These are phyloP conservation scores for Fulvia fulva DNA, from an alignment of 2,329 filamentous ascomycete genomes.

Conservation along the genomic window DNA sequence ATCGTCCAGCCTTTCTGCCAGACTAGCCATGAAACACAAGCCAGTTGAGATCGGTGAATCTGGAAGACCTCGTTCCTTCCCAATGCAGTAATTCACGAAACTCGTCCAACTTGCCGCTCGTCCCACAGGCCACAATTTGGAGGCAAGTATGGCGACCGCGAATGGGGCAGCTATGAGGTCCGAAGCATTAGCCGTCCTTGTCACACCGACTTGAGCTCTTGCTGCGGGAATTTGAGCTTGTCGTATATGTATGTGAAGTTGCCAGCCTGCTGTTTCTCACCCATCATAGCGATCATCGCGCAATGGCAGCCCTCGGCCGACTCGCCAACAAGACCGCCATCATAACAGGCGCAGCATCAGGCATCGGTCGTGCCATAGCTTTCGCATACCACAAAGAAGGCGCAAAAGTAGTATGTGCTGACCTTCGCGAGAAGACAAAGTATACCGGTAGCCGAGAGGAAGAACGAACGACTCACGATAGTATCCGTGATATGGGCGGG, in stretches of 20 bases:
- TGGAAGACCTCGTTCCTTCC: background rate
- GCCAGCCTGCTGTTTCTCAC: no score
- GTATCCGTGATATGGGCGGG: conserved; percentile 30
- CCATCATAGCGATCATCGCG: no score
- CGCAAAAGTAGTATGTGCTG: conserved; percentile 28
- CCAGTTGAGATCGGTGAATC: no score
- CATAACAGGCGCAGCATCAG: conserved; percentile 31
- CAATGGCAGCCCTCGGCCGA: conserved; percentile 18
- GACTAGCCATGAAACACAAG: no score
- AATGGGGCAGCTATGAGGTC: background rate
- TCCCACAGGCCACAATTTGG: no score
- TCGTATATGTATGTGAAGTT: background rate
- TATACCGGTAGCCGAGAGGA: conserved; percentile 19
- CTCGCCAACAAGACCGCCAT: conserved; percentile 30
- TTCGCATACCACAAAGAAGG: conserved; percentile 26
- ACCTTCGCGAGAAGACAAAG: conserved; percentile 22
- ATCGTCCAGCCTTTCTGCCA: no score
- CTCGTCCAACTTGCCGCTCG: background rate
- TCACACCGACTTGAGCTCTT: background rate
- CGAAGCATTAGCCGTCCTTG: no score
- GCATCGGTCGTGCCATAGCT: conserved; percentile 27
- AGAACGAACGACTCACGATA: conserved; percentile 31
- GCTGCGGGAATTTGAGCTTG: background rate
- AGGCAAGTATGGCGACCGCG: background rate
- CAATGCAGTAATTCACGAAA: background rate